Percentiles rank a stretch among this genome's conserved stretches.
Conservation (phyloP, 768 basidiomycete species). For the Auriscalpium orientale region DNA sequence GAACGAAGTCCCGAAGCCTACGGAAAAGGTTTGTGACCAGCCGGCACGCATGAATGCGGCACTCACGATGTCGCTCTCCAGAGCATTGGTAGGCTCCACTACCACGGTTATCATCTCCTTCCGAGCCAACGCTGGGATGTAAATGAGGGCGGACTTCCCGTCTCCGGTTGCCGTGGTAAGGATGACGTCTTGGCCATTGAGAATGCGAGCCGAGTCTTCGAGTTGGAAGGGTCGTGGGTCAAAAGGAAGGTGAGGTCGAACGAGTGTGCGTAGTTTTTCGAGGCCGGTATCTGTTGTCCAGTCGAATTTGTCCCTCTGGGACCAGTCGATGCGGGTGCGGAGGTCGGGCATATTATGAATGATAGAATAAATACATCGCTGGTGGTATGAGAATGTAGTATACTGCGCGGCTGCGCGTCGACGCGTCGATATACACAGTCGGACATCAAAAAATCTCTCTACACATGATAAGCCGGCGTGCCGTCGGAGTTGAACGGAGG, state of each 20-base stretch:
- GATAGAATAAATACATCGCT: not conserved
- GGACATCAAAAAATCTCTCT: too few relatives aligned
- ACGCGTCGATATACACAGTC: too few relatives aligned
- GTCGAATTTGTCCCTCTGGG: not conserved
- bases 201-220: not conserved
- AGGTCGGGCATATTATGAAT: not conserved
- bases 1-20: not conserved
- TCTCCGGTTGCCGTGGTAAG: slow-evolving; percentile 2
- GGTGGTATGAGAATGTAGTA: too few relatives aligned
- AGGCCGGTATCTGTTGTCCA: not conserved
- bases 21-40: not conserved
- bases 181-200: not conserved
- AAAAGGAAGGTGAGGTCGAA: not conserved
- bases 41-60: not conserved
- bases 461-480: too few relatives aligned
- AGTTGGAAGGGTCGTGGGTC: not conserved
- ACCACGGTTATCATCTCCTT: not conserved
- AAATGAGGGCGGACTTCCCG: slow-evolving; percentile 3
- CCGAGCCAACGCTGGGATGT: slow-evolving; percentile 1
- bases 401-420: too few relatives aligned
- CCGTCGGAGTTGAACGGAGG: too few relatives aligned
- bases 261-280: not conserved
- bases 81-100: slow-evolving; percentile 2
- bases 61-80: not conserved
- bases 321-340: not conserved